Evolutionary conservation across 2,329 filamentous ascomycete genomes (phyloP).

Genomic region (Neoarthrinium moseri): DNA sequence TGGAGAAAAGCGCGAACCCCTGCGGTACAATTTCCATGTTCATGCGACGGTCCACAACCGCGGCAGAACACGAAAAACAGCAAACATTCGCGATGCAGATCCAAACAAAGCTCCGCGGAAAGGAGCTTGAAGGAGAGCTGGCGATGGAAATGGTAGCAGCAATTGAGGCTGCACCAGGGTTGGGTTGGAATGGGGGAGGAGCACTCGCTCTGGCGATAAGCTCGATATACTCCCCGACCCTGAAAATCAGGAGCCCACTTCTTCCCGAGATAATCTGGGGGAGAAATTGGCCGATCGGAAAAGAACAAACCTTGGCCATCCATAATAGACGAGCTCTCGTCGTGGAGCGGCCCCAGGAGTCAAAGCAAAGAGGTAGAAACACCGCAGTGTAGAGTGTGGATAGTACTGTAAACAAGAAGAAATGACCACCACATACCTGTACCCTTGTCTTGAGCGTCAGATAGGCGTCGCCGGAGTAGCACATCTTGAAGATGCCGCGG

Average conservation of each 20-base stretch:
- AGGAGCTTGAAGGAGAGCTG: constrained; percentile 3
- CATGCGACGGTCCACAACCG: constrained; percentile 32
- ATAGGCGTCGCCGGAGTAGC: constrained; percentile 92
- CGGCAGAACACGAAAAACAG: constrained; percentile 12
- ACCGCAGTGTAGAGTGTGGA: too few relatives aligned
- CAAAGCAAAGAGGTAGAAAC: too few relatives aligned
- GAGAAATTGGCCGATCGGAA: constrained; percentile 2
- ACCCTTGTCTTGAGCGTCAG: constrained; percentile 93
- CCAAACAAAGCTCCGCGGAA: constrained; percentile 12
- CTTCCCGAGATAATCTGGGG: constrained; percentile 4
- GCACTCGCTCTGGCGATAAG: constrained; percentile 19
- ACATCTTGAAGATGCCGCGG: constrained; percentile 99
- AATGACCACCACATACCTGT: constrained; percentile 60
- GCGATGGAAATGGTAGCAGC: neutral
- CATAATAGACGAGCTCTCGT: neutral
- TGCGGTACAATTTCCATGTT: constrained; percentile 26
- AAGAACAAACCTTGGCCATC: neutral
- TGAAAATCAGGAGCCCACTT: constrained; percentile 1
- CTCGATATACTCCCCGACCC: neutral
- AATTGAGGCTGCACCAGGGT: neutral
- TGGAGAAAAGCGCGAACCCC: constrained; percentile 24
- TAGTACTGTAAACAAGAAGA: neutral
- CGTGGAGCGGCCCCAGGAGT: neutral
- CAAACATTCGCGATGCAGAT: constrained; percentile 12
- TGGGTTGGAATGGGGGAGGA: constrained; percentile 9